Evolutionary conservation across 1,284 basidiomycete genomes (phyloP).

Genomic region (Tilletiopsis washingtonensis): DNA sequence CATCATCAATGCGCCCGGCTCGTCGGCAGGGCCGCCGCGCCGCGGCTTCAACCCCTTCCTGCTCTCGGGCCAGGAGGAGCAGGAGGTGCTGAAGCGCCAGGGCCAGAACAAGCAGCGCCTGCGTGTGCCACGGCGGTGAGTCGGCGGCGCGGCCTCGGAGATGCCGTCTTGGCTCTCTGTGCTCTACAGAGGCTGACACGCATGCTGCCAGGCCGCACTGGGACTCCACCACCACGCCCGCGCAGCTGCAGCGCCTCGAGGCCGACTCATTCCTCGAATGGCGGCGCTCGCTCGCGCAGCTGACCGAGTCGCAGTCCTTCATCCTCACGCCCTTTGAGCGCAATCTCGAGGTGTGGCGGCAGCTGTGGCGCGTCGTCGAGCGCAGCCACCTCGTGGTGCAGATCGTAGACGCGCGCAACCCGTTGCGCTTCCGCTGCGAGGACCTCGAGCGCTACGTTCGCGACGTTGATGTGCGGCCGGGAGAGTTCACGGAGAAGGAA

Average conservation of each 20-base stretch:
- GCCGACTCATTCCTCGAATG: constrained; percentile 45
- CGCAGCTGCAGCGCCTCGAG: constrained; percentile 42
- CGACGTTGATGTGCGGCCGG: constrained; percentile 47
- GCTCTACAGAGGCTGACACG: not conserved
- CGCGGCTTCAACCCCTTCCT: constrained; percentile 67
- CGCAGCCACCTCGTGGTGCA: constrained; percentile 44
- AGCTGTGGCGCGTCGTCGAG: constrained; percentile 47
- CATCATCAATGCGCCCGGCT: constrained; percentile 63
- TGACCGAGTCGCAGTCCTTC: constrained; percentile 42
- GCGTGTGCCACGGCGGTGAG: constrained; percentile 31
- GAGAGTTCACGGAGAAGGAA: constrained; percentile 8
- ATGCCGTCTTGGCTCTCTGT: not conserved
- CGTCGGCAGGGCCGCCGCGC: constrained; percentile 14
- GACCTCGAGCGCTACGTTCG: constrained; percentile 45
- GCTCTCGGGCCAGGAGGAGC: constrained; percentile 74
- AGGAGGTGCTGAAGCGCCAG: constrained; percentile 49
- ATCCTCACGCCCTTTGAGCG: constrained; percentile 48
- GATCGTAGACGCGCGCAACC: constrained; percentile 46
- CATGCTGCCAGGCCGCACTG: constrained; percentile 24
- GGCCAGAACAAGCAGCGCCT: constrained; percentile 37
- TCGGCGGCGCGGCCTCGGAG: not conserved
- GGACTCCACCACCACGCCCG: constrained; percentile 35
- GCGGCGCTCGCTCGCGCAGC: constrained; percentile 42
- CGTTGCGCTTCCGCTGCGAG: constrained; percentile 45
- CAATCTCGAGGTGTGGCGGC: constrained; percentile 47